phyloP scores from a whole-genome alignment of 371 early-diverging fungal species.

The Syncephalastrum monosporum region DNA sequence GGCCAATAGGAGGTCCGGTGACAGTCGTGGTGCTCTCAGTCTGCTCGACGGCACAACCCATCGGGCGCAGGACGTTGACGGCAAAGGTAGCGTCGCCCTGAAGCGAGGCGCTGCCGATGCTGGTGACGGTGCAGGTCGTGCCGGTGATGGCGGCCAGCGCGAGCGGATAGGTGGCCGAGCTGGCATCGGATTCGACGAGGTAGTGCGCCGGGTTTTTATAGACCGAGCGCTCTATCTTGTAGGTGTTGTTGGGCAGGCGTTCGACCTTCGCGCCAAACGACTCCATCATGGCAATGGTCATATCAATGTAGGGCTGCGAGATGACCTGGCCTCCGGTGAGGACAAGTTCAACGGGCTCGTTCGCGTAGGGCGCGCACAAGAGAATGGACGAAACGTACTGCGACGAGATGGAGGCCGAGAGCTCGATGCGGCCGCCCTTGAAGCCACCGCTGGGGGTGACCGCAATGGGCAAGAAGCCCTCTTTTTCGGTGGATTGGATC shows the following conservation, averaged over 20 bases:
- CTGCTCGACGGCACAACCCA: slow-evolving; percentile 91
- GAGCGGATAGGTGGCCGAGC: slow-evolving; percentile 96
- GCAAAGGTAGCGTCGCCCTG: slow-evolving; percentile 95
- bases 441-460: slow-evolving; percentile 79
- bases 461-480: slow-evolving; percentile 87
- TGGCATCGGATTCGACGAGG: slow-evolving; percentile 95
- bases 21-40: slow-evolving; percentile 88
- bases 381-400: slow-evolving; percentile 98
- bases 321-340: slow-evolving; percentile 93
- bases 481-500: slow-evolving; percentile 75
- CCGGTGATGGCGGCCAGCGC: slow-evolving; percentile 98
- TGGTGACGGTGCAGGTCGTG: slow-evolving; percentile 81
- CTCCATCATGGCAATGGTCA: slow-evolving; percentile 98
- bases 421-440: slow-evolving; percentile 84
- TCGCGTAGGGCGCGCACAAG: slow-evolving; percentile 93
- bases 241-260: slow-evolving; percentile 75
- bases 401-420: slow-evolving; percentile 92
- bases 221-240: slow-evolving; percentile 72
- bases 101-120: slow-evolving; percentile 86
- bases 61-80: slow-evolving; percentile 85
- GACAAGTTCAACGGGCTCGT: slow-evolving; percentile 74
- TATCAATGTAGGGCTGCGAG: slow-evolving; percentile 97
- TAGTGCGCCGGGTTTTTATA: slow-evolving; percentile 85
- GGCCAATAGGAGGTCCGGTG: slow-evolving; percentile 78
- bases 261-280: slow-evolving; percentile 87